These are phyloP conservation scores for Solanum ossicruentum DNA, from an alignment of 257 asterid species.

Conservation along the genomic window DNA sequence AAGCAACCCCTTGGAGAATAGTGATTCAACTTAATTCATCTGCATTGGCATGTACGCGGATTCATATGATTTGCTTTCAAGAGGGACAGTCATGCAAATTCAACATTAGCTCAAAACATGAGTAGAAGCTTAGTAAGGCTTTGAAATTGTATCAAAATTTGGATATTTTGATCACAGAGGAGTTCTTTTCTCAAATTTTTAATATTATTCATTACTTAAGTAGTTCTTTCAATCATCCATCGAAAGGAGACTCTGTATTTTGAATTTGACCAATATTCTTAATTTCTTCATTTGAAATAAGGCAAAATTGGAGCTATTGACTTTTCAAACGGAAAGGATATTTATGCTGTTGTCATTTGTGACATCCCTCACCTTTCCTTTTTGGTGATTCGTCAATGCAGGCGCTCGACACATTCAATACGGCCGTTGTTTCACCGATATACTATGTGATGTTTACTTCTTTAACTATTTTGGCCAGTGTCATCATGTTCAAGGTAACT, in stretches of 20 bases:
- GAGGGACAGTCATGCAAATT: neutral
- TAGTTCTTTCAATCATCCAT: too few relatives aligned
- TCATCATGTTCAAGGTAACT: conserved; percentile 97
- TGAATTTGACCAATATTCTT: too few relatives aligned
- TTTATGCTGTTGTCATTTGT: neutral
- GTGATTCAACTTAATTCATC: neutral
- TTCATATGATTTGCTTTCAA: neutral
- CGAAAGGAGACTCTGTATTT: too few relatives aligned
- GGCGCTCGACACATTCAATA: conserved; percentile 98
- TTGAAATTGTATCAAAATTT: too few relatives aligned
- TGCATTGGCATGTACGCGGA: neutral
- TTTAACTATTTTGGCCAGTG: conserved; percentile 88
- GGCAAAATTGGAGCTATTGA: neutral
- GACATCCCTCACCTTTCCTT: neutral
- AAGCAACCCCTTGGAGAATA: neutral
- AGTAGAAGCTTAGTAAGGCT: neutral
- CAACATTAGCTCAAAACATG: neutral
- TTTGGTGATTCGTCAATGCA: conserved; percentile 27
- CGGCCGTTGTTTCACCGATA: conserved; percentile 95
- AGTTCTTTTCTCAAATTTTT: too few relatives aligned
- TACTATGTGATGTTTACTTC: conserved; percentile 97
- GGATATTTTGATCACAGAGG: too few relatives aligned
- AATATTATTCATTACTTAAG: too few relatives aligned
- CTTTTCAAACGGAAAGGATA: neutral
- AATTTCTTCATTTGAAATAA: too few relatives aligned